A percentile compares a stretch with the other conserved stretches of the same genome.
phyloP scores from a whole-genome alignment of 768 basidiomycete species.

The Hortiboletus campestris region DNA sequence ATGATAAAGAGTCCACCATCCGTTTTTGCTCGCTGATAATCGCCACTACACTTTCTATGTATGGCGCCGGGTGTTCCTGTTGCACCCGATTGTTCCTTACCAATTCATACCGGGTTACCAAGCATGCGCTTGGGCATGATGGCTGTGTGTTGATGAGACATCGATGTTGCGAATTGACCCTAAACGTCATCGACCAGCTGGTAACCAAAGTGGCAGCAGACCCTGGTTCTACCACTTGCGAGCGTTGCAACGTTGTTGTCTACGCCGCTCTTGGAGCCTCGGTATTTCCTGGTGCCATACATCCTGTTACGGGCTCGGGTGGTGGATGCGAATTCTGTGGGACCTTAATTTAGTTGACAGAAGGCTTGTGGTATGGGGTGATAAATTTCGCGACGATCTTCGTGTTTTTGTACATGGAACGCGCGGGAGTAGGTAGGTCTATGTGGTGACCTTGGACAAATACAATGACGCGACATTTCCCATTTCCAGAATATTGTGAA shows the following conservation, averaged over 20 bases:
- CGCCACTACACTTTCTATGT: conserved; percentile 96
- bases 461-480: conserved; percentile 10
- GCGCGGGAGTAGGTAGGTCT: conserved; percentile 77
- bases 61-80: conserved; percentile 81
- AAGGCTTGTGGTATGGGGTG: conserved; percentile 62
- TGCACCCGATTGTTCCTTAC: conserved; percentile 76
- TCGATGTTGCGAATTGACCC: conserved; percentile 24
- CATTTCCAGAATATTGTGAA: too few relatives aligned
- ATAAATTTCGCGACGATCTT: conserved; percentile 76
- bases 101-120: conserved; percentile 77
- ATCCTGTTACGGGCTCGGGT: conserved; percentile 79
- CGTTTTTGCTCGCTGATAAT: conserved; percentile 94
- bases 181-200: conserved; percentile 42
- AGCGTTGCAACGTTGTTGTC: conserved; percentile 75
- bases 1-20: conserved; percentile 58
- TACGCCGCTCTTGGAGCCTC: conserved; percentile 88
- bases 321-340: conserved; percentile 50
- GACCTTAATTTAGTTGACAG: conserved; percentile 57
- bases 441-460: conserved; percentile 69
- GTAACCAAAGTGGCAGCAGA: conserved; percentile 73
- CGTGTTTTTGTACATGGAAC: conserved; percentile 75
- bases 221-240: conserved; percentile 66
- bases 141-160: conserved; percentile 75
- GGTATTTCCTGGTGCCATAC: conserved; percentile 93
- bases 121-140: conserved; percentile 84